Evolutionary conservation across 805 yeast species (phyloP).

Genomic region (Zygoascus tannicola): DNA sequence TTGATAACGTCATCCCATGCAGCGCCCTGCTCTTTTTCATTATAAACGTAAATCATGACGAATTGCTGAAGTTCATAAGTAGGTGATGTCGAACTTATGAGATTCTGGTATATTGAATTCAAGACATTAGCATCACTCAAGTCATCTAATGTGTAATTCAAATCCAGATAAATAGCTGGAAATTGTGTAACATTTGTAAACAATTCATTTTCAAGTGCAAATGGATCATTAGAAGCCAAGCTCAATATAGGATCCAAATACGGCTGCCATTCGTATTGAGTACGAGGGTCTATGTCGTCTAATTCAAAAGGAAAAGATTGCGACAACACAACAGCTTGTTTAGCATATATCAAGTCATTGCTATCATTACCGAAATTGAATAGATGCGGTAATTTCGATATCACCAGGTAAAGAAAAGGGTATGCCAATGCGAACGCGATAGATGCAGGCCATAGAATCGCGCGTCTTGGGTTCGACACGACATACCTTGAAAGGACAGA

Average conservation of each 20-base stretch:
- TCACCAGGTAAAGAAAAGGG: constrained; percentile 34
- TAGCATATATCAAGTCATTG: constrained; percentile 22
- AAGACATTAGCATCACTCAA: neutral
- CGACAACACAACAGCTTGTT: constrained; percentile 29
- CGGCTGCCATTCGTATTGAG: too few species aligned
- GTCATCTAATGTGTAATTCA: neutral
- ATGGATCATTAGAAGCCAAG: neutral
- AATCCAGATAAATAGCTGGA: neutral
- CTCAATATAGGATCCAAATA: neutral
- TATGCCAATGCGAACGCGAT: constrained; percentile 40
- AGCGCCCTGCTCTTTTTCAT: constrained; percentile 1
- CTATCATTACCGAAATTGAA: constrained; percentile 12
- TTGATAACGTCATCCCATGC: constrained; percentile 3
- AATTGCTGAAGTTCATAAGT: neutral
- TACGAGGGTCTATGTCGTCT: too few species aligned
- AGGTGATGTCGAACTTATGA: too few species aligned
- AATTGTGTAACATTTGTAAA: neutral
- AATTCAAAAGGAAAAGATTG: constrained; percentile 2
- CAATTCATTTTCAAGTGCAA: neutral
- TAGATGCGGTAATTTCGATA: constrained; percentile 20
- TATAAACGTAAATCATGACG: constrained; percentile 1
- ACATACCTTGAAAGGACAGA: neutral
- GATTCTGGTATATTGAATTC: neutral
- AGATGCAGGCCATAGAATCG: constrained; percentile 42
- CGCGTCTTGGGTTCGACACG: neutral